Percentiles rank a stretch among this genome's conserved stretches.
phyloP scores from a whole-genome alignment of 2,329 filamentous ascomycete species.

The Clonostachys sp. region DNA sequence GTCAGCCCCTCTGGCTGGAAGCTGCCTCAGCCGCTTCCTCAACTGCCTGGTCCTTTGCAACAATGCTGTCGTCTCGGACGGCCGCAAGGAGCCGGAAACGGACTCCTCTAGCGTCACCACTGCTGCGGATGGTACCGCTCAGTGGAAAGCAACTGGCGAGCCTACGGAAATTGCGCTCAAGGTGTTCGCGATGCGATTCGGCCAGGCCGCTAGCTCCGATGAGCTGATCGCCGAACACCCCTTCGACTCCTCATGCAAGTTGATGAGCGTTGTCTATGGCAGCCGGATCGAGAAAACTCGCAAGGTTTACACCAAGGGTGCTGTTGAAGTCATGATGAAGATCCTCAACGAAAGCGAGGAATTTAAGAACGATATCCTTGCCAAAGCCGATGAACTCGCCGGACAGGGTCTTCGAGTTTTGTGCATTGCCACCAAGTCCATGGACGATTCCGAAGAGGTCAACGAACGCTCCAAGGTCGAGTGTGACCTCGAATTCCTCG shows the following conservation, averaged over 20 bases:
- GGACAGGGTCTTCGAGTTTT: conserved; percentile 64
- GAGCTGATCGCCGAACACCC: conserved; percentile 60
- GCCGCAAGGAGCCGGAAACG: conserved; percentile 38
- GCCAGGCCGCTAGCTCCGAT: conserved; percentile 41
- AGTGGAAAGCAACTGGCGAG: conserved; percentile 59
- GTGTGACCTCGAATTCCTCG: conserved; percentile 56
- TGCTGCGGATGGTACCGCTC: conserved; percentile 26
- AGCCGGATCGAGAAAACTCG: conserved; percentile 22
- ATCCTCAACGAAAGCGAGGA: conserved; percentile 42
- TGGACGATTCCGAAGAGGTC: conserved; percentile 25
- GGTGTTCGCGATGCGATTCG: conserved; percentile 67
- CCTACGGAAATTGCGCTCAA: conserved; percentile 72
- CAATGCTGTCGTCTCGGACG: conserved; percentile 44
- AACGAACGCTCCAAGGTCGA: conserved; percentile 50
- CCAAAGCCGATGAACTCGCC: conserved; percentile 51
- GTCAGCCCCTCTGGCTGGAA: conserved; percentile 31
- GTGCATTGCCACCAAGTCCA: conserved; percentile 53
- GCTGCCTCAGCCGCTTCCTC: conserved; percentile 39
- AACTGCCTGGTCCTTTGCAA: conserved; percentile 59
- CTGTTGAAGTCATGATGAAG: conserved; percentile 51
- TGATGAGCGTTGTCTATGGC: conserved; percentile 67
- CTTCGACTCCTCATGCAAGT: conserved; percentile 70
- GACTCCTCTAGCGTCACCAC: conserved; percentile 43
- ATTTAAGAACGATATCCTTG: conserved; percentile 37
- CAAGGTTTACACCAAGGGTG: conserved; percentile 53